Evolutionary conservation across 192 early-diverging fungal genomes (phyloP).

Genomic region (Diversispora eburnea): DNA sequence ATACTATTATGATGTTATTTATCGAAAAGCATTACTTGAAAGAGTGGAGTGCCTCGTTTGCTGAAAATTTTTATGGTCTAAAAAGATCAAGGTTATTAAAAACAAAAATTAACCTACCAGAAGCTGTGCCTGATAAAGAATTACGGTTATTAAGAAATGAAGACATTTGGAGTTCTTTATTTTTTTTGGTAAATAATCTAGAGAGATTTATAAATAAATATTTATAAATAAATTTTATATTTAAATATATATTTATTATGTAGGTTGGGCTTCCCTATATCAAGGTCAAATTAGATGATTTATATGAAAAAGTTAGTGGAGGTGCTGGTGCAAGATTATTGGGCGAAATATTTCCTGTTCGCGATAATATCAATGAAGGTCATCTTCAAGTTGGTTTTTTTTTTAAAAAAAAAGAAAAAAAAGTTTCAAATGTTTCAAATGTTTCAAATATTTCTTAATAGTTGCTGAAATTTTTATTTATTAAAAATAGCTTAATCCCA

Average conservation of each 20-base stretch:
- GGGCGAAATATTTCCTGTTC: slow-evolving; percentile 45
- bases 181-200: slow-evolving; percentile 50
- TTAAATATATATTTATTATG: neutral
- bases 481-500: neutral
- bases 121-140: slow-evolving; percentile 27
- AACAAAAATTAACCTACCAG: slow-evolving; percentile 15
- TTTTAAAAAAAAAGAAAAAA: neutral
- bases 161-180: slow-evolving; percentile 60
- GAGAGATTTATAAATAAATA: neutral
- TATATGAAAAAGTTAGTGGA: slow-evolving; percentile 66
- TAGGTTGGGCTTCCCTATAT: slow-evolving; percentile 71
- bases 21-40: slow-evolving; percentile 83
- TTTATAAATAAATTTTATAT: neutral
- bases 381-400: neutral
- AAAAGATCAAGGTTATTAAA: slow-evolving; percentile 57
- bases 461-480: neutral
- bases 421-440: neutral
- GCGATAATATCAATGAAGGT: slow-evolving; percentile 18
- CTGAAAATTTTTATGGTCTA: slow-evolving; percentile 92
- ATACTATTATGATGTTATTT: slow-evolving; percentile 71
- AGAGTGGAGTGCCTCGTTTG: slow-evolving; percentile 78
- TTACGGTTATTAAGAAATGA: slow-evolving; percentile 45
- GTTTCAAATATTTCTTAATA: neutral
- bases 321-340: slow-evolving; percentile 64
- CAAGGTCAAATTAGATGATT: slow-evolving; percentile 68